Conservation (phyloP, 495 filamentous ascomycete species). For the Penicillium lividum region DNA sequence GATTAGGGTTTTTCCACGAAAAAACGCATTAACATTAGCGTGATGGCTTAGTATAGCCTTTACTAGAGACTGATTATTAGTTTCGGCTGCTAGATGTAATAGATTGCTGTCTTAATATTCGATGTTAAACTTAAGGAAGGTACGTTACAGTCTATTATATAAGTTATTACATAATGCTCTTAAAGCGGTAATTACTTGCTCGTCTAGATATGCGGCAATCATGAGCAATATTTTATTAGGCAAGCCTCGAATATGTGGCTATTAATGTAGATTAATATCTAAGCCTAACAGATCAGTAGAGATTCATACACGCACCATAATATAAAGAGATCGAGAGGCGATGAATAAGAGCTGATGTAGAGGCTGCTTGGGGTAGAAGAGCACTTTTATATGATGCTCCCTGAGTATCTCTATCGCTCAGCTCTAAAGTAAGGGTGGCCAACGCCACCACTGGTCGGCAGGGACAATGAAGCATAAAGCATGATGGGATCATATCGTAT, state of each 20-base stretch:
- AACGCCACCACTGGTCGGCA: not conserved
- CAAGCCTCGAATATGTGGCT: not conserved
- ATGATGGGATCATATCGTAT: not conserved
- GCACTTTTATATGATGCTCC: not conserved
- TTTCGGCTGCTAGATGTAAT: slow-evolving; percentile 12
- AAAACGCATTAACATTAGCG: slow-evolving; percentile 18
- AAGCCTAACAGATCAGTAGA: not conserved
- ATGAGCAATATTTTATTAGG: not conserved
- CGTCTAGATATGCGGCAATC: not conserved
- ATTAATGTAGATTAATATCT: not conserved
- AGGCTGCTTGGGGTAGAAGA: not conserved
- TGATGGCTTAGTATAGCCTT: slow-evolving; percentile 4
- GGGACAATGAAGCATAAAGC: not conserved
- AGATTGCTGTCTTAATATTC: slow-evolving; percentile 17
- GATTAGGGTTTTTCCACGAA: slow-evolving; percentile 7
- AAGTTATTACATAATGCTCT: not conserved
- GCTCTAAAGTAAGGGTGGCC: not conserved
- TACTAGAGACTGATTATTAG: slow-evolving; percentile 10
- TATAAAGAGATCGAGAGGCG: not conserved
- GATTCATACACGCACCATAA: slow-evolving; percentile 4
- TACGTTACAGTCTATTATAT: slow-evolving; percentile 3
- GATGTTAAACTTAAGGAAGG: slow-evolving; percentile 10
- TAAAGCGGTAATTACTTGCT: not conserved
- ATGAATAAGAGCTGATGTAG: not conserved
- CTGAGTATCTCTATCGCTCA: not conserved